These are phyloP conservation scores for Vitis cinerea DNA, from an alignment of 164 flowering plant genomes.

Conservation along the genomic window DNA sequence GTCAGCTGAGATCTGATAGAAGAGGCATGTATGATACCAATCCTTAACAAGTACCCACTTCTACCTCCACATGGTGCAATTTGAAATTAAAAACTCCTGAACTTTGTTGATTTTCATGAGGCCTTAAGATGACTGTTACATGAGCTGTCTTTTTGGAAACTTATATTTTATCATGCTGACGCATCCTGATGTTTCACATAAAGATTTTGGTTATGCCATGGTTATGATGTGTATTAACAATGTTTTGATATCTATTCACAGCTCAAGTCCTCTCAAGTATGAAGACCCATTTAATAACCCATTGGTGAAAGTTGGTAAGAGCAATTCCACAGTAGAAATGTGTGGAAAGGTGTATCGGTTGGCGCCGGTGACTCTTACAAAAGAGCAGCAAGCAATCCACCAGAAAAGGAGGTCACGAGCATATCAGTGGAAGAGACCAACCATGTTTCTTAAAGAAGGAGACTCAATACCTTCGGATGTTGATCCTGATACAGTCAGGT, in stretches of 20 bases:
- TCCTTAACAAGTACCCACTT: neutral
- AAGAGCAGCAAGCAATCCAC: conserved; percentile 72
- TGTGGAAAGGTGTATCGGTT: conserved; percentile 89
- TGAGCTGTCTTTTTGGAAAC: neutral
- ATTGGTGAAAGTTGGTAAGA: conserved; percentile 68
- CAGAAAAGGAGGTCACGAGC: conserved; percentile 95
- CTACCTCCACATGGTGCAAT: neutral
- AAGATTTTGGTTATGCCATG: neutral
- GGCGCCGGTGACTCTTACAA: conserved; percentile 89
- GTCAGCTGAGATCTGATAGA: conserved; percentile 95
- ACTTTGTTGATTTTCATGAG: no score
- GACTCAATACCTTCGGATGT: conserved; percentile 90
- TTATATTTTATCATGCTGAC: neutral
- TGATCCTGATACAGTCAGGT: conserved; percentile 92
- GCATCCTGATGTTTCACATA: neutral
- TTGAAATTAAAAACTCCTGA: neutral
- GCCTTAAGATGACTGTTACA: neutral
- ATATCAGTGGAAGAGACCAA: conserved; percentile 98
- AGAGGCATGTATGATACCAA: conserved; percentile 95
- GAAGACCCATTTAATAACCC: conserved; percentile 98
- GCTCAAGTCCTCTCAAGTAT: conserved; percentile 79
- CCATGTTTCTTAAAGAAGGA: conserved; percentile 87
- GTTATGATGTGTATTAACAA: no score
- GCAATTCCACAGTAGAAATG: conserved; percentile 81
- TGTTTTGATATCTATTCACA: conserved; percentile 24